These are phyloP conservation scores for Beverwykella pulmonaria DNA, from an alignment of 495 filamentous ascomycete species.

Conservation along the genomic window DNA sequence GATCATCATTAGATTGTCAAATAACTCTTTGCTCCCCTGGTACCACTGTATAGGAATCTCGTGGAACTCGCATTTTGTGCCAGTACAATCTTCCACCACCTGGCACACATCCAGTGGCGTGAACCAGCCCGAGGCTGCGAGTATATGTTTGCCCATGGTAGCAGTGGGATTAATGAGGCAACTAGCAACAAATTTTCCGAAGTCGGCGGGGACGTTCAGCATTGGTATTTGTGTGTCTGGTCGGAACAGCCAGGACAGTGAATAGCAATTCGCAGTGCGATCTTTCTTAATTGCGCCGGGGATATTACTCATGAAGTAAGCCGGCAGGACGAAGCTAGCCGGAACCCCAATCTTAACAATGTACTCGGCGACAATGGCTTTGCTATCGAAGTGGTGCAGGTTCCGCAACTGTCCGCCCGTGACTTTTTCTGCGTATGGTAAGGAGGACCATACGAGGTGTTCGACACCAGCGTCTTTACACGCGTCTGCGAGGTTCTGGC, in stretches of 20 bases:
- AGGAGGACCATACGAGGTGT: conserved; percentile 48
- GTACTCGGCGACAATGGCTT: conserved; percentile 63
- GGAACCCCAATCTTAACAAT: conserved; percentile 53
- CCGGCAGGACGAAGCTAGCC: conserved; percentile 60
- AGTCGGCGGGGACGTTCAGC: conserved; percentile 55
- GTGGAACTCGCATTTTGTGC: conserved; percentile 14
- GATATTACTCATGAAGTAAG: conserved; percentile 63
- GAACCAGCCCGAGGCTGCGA: conserved; percentile 18
- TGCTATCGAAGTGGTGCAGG: conserved; percentile 65
- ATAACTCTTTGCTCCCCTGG: conserved; percentile 18
- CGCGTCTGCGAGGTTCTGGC: conserved; percentile 45
- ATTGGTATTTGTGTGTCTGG: conserved; percentile 53
- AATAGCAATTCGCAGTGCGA: conserved; percentile 45
- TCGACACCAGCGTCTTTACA: conserved; percentile 42
- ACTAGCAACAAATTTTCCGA: conserved; percentile 59
- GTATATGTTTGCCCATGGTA: conserved; percentile 43
- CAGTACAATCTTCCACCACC: conserved; percentile 10
- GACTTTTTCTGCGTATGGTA: conserved; percentile 42
- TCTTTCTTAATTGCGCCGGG: conserved; percentile 35
- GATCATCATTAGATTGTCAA: conserved; percentile 28
- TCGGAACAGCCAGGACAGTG: conserved; percentile 49
- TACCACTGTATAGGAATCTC: conserved; percentile 13
- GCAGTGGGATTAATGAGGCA: conserved; percentile 49
- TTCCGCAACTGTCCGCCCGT: conserved; percentile 52
- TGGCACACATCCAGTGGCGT: conserved; percentile 22